phyloP scores from a whole-genome alignment of 805 yeast species.

The Suhomyces sp. region DNA sequence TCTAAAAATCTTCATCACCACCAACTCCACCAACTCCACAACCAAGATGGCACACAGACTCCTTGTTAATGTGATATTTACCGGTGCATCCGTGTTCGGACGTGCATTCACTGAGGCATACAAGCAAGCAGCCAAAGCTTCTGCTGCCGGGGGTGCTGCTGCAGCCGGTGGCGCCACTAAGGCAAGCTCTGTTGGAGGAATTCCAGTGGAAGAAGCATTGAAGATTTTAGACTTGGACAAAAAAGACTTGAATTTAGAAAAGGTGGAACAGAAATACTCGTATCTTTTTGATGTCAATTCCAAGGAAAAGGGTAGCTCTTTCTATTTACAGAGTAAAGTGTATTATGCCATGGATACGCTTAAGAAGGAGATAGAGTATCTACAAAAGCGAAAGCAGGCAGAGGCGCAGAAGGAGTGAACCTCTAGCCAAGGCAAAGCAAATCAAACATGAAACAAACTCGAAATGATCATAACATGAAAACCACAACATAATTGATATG shows the following conservation, averaged over 20 bases:
- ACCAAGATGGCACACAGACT: slow-evolving; percentile 79
- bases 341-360: slow-evolving; percentile 92
- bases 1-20: slow-evolving; percentile 3
- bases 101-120: slow-evolving; percentile 96
- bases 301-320: slow-evolving; percentile 94
- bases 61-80: slow-evolving; percentile 80
- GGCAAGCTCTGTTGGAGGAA: slow-evolving; percentile 67
- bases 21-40: background rate
- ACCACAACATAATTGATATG: background rate
- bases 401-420: slow-evolving; percentile 21
- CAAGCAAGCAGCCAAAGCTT: slow-evolving; percentile 91
- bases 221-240: slow-evolving; percentile 82
- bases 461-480: background rate
- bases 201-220: slow-evolving; percentile 84
- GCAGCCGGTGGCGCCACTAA: slow-evolving; percentile 29
- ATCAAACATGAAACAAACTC: background rate
- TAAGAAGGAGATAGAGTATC: slow-evolving; percentile 67
- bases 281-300: slow-evolving; percentile 85
- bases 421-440: background rate
- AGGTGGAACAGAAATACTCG: slow-evolving; percentile 67
- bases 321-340: slow-evolving; percentile 89
- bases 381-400: slow-evolving; percentile 41
- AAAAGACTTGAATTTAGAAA: slow-evolving; percentile 51
- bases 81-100: slow-evolving; percentile 95
- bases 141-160: slow-evolving; percentile 51